Percentiles rank a stretch among this genome's conserved stretches.
These are phyloP conservation scores for Aspergillus sp. DNA, from an alignment of 2,329 filamentous ascomycete species.

Conservation along the genomic window DNA sequence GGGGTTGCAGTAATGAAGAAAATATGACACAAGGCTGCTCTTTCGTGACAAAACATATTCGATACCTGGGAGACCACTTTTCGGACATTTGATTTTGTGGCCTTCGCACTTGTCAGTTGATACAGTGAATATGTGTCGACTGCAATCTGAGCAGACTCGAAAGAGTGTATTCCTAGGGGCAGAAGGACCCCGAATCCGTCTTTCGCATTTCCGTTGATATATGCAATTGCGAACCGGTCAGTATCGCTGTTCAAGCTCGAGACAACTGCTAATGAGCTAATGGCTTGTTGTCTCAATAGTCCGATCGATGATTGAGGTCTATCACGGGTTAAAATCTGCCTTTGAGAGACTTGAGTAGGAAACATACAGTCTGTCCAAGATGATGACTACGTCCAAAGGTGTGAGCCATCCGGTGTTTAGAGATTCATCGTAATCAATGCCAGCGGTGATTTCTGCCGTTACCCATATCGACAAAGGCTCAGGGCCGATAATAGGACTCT, in stretches of 20 bases:
- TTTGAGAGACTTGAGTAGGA: neutral
- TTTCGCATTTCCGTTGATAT: constrained; percentile 13
- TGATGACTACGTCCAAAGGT: constrained; percentile 30
- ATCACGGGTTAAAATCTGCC: constrained; percentile 4
- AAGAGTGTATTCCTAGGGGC: constrained; percentile 18
- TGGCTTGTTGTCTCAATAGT: constrained; percentile 15
- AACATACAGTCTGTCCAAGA: constrained; percentile 32
- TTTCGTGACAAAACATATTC: constrained; percentile 17
- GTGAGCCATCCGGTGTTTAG: constrained; percentile 11
- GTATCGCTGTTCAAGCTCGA: constrained; percentile 16
- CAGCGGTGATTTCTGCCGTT: constrained; percentile 20
- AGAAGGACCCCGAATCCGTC: constrained; percentile 20
- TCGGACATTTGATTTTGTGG: constrained; percentile 6
- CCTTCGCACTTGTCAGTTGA: constrained; percentile 7
- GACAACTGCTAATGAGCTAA: constrained; percentile 17
- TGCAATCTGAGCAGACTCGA: constrained; percentile 12
- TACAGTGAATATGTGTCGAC: constrained; percentile 15
- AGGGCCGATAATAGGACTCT: constrained; percentile 8
- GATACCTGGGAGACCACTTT: constrained; percentile 20
- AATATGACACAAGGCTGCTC: constrained; percentile 26
- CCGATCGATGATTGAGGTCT: constrained; percentile 11
- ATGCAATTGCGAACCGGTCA: constrained; percentile 22
- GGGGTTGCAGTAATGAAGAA: constrained; percentile 25
- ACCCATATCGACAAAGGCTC: constrained; percentile 12
- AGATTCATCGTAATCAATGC: constrained; percentile 16